These are phyloP conservation scores for Rutstroemia sp. DNA, from an alignment of 2,329 filamentous ascomycete species.

Conservation along the genomic window DNA sequence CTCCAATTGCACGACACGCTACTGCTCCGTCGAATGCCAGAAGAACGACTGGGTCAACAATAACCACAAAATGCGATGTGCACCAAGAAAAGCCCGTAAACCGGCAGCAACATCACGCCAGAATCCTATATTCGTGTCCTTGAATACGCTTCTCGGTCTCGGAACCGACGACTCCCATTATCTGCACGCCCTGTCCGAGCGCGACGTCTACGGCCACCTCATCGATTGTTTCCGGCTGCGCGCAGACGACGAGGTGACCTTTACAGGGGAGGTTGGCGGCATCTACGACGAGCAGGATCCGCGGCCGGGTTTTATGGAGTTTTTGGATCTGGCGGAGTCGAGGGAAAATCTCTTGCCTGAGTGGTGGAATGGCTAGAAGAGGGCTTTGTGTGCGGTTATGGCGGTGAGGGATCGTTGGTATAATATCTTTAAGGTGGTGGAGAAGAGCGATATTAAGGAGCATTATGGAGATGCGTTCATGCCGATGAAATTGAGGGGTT, in stretches of 20 bases:
- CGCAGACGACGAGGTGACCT: constrained; percentile 14
- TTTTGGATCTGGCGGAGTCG: constrained; percentile 15
- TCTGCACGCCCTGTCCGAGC: constrained; percentile 10
- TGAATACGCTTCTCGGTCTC: neutral
- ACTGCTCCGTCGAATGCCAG: neutral
- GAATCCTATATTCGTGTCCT: neutral
- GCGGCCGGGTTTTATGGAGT: constrained; percentile 10
- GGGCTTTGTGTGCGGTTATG: constrained; percentile 10
- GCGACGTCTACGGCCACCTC: constrained; percentile 9
- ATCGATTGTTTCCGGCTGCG: constrained; percentile 17
- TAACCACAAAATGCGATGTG: neutral
- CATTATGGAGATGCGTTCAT: constrained; percentile 13
- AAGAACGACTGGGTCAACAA: neutral
- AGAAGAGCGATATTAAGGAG: constrained; percentile 17
- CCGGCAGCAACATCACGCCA: neutral
- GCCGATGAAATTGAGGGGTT: constrained; percentile 14
- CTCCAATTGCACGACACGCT: neutral
- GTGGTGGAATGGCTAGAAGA: constrained; percentile 14
- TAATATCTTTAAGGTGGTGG: constrained; percentile 9
- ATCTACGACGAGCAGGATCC: constrained; percentile 11
- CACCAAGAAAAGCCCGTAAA: neutral
- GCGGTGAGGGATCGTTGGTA: constrained; percentile 4
- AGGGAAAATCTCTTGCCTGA: constrained; percentile 7
- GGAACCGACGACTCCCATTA: neutral
- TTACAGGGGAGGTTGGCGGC: constrained; percentile 2